phyloP scores from a whole-genome alignment of 257 asterid species.

The Rubia yunnanensis region DNA sequence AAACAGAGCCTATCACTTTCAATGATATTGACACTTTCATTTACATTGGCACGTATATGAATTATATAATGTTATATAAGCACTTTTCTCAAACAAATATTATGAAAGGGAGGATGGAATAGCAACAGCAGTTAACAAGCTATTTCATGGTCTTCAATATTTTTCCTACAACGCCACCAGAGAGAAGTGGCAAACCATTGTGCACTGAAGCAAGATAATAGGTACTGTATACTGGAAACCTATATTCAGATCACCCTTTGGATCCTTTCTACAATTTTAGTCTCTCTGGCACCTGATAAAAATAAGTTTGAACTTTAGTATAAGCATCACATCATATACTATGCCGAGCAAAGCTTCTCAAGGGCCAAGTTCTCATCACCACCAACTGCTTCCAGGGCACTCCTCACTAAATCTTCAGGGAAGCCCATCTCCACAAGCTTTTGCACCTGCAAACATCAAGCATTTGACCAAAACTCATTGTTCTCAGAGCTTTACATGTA shows the following conservation, averaged over 20 bases:
- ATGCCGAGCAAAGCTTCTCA: conserved; percentile 84
- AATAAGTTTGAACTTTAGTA: background rate
- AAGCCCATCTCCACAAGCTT: conserved; percentile 98
- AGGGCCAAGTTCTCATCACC: conserved; percentile 94
- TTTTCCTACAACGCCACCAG: background rate
- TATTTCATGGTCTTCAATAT: background rate
- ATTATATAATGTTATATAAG: too few species aligned
- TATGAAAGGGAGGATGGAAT: too few species aligned
- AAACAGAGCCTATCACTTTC: too few species aligned
- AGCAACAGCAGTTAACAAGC: too few species aligned
- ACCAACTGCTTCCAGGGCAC: conserved; percentile 58
- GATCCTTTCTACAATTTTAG: conserved; percentile 5
- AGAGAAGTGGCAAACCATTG: background rate
- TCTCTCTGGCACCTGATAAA: background rate
- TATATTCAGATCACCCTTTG: background rate
- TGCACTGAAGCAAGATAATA: background rate
- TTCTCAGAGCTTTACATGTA: background rate
- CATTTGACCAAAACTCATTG: background rate
- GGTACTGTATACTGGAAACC: background rate
- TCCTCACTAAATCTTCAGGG: conserved; percentile 62
- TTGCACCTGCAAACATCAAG: conserved; percentile 49
- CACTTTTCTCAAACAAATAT: too few species aligned
- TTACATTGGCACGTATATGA: too few species aligned
- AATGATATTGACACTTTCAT: too few species aligned
- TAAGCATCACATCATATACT: conserved; percentile 11